Evolutionary conservation across 192 early-diverging fungal genomes (phyloP), one percentile per base, ranked within the genome.

Genomic region (Glomus cerebriforme): DNA sequence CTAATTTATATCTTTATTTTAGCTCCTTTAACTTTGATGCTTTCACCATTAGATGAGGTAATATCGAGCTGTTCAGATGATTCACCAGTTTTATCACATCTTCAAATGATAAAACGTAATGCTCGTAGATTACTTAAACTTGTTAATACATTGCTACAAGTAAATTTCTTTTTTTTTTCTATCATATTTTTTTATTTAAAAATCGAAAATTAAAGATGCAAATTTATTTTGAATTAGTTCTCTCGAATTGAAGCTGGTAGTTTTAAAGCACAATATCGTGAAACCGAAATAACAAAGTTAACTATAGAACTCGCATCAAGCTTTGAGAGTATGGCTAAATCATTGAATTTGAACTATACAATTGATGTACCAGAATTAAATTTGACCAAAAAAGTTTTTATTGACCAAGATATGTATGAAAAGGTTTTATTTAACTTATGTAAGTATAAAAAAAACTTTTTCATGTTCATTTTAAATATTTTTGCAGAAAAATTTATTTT

Each of bases 11-110:
- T 17, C 2, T 54, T 17, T 75, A 22, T 22, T 19, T 3, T 75
- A 85, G 84, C 88, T 2, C 90, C 90, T 1, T 68, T 91, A 22
- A 88, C 87, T 22, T 45, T 91, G 17, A 91, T 91, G 79, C 79
- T 91, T n/a, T 83, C 86, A 34, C 87, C 87, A 1, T 63, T 88
- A 24, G 88, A 90, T 3, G 89, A 90, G 54, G 79, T 75, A 17
- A 66, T 87, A 27, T 79, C 22, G 6, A 68, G 67, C 19, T 82
- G 80, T 65, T 59, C 82, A 6, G 66, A 78, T 32, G 58, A 77
- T 27, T 39, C 85, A 1, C 77, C 82, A 0, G 72, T 81, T 31
- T 59, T 76, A 7, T 22, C 37, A 7, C 76, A 70, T 27, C 66
- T 88, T 35, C 75, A 86, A 32, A 81, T 91, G 71, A 82, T 88